These are phyloP conservation scores for Triticum timopheevii DNA, from an alignment of 176 grass and related monocot species.

Conservation along the genomic window DNA sequence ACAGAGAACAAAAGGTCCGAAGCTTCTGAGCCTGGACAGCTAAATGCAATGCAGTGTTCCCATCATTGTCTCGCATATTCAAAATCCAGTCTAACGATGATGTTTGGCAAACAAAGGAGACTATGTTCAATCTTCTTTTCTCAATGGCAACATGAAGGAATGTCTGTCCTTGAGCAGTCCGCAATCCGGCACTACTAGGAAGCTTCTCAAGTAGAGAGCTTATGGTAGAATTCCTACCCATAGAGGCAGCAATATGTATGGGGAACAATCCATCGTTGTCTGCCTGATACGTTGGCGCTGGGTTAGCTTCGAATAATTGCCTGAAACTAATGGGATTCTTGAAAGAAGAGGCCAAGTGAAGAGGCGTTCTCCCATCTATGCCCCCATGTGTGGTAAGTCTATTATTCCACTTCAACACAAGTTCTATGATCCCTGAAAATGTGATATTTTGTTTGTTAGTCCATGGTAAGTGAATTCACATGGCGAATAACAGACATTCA, in stretches of 20 bases:
- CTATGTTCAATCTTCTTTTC: neutral
- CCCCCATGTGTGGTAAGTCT: neutral
- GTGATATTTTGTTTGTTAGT: no score
- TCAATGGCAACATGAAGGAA: neutral
- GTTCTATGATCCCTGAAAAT: no score
- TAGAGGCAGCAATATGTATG: no score
- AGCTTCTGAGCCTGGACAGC: neutral
- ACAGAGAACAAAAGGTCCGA: neutral
- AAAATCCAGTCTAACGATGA: neutral
- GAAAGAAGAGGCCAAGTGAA: neutral
- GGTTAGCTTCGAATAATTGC: neutral
- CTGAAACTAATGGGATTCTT: neutral
- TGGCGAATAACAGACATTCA: no score
- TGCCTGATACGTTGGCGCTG: neutral
- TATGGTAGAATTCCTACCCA: accelerated
- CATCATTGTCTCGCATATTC: constrained; percentile 33
- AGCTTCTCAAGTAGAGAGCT: neutral
- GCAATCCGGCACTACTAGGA: neutral
- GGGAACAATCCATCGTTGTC: neutral
- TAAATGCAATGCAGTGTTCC: constrained; percentile 28
- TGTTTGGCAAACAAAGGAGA: neutral
- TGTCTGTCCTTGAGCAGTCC: neutral
- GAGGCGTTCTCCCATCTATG: neutral
- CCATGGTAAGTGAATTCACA: no score
- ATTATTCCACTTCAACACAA: no score